phyloP scores from a whole-genome alignment of 2,329 filamentous ascomycete species.

The Beauveria varroae region DNA sequence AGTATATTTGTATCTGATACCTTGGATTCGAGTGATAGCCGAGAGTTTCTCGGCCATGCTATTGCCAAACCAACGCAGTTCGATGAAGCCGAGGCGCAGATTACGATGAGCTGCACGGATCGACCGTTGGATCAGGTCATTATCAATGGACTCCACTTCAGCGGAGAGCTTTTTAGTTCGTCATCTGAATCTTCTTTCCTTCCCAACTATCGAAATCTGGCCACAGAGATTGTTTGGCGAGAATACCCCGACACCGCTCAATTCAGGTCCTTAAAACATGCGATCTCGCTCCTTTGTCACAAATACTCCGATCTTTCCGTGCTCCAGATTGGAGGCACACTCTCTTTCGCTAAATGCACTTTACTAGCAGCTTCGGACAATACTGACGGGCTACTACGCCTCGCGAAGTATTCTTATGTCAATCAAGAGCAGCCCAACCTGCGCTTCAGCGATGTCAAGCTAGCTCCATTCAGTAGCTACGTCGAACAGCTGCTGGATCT shows the following conservation, averaged over 20 bases:
- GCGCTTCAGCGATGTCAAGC: neutral
- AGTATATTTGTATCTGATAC: constrained; percentile 38
- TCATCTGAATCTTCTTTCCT: constrained; percentile 30
- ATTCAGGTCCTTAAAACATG: constrained; percentile 16
- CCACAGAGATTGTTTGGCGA: constrained; percentile 41
- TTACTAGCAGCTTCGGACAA: constrained; percentile 20
- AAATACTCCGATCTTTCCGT: constrained; percentile 32
- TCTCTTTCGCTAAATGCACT: constrained; percentile 15
- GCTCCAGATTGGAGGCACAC: constrained; percentile 29
- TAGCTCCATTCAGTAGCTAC: neutral
- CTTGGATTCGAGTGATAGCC: constrained; percentile 24
- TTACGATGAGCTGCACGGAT: constrained; percentile 33
- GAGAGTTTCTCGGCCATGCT: constrained; percentile 34
- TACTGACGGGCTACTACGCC: constrained; percentile 21
- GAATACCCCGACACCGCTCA: constrained; percentile 25
- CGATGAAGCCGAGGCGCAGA: constrained; percentile 33
- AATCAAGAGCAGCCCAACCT: constrained; percentile 10
- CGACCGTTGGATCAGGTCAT: constrained; percentile 30
- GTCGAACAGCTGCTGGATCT: neutral
- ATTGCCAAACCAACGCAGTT: constrained; percentile 27
- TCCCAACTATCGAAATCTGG: constrained; percentile 41
- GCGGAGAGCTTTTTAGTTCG: constrained; percentile 25
- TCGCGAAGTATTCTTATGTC: constrained; percentile 28
- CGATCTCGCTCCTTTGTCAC: constrained; percentile 29
- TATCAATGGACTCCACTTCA: constrained; percentile 38